Base-by-base conservation (phyloP, 2,329 filamentous ascomycete genomes). In the Mycogone perniciosa region DNA sequence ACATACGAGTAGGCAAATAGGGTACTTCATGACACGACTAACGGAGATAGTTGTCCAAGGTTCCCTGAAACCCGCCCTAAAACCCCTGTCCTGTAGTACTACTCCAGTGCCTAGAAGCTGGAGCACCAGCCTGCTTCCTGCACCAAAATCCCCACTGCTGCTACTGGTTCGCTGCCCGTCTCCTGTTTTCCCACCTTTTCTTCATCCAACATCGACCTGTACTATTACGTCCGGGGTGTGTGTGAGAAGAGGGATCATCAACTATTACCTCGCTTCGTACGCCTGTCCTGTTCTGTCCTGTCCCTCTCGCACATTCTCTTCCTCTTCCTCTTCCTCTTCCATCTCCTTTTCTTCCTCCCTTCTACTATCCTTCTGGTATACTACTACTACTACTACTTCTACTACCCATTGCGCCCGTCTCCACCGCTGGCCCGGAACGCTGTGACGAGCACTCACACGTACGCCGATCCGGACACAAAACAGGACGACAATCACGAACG, bases 11-110 rank as follows among this genome's bases (percentile, higher is more conserved):
- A n/a, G n/a, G n/a, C n/a, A n/a, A n/a, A 20, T 20, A 20, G 3
- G 20, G 20, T 20, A 20, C 20, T 3, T 20, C 20, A 20, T 20
- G 20, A 20, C 20, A 20, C 20, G 20, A 3, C 20, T 20, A 20
- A 20, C 20, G 20, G 20, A 20, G 20, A 20, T 20, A 20, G 20
- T 20, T 20, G 7, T 6, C 20, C 7, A 10, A 38, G 35, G 35
- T 31, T 44, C 34, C 47, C 41, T 50, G 47, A 50, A 50, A 50
- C 47, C 47, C 34, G 46, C 38, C 11, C 31, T 20, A 20, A 20
- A 4, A 42, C 30, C 41, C 29, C 34, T 34, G 31, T 31, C 30
- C 31, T 34, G 31, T 30, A 40, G 20, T 20, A 20, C 20, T 20
- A 20, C 20, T 20, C 20, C 20, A 20, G 20, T 20, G 3, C 20